Conservation (phyloP, 257 asterid genomes). For the Eucommia ulmoides region DNA sequence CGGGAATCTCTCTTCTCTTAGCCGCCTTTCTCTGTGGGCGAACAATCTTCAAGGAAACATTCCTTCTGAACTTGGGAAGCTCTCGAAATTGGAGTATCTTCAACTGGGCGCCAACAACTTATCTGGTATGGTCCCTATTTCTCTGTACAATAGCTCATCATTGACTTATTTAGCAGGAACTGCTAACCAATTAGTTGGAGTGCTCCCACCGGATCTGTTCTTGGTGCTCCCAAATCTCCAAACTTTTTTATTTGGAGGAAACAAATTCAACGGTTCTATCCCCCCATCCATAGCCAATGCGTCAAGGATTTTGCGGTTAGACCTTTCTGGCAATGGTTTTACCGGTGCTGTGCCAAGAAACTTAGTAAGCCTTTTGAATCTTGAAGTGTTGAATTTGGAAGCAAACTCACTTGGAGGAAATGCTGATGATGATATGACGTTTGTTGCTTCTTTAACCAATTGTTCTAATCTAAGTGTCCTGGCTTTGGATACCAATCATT, state of each 20-base stretch:
- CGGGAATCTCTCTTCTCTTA: constrained; percentile 2
- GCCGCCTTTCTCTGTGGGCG: neutral
- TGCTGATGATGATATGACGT: neutral
- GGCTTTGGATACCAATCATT: neutral
- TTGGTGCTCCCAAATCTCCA: neutral
- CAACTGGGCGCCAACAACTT: neutral
- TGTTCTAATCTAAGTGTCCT: neutral
- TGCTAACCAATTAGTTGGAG: neutral
- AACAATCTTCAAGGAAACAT: neutral
- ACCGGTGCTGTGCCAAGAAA: neutral
- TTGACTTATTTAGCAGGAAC: neutral
- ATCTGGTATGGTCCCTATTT: neutral
- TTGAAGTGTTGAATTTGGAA: neutral
- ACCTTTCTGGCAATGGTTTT: neutral
- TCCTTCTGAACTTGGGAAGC: neutral
- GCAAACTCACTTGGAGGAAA: neutral
- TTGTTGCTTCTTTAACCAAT: neutral
- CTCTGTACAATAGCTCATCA: constrained; percentile 1
- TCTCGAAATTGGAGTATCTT: neutral
- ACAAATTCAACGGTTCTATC: neutral
- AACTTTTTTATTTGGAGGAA: neutral
- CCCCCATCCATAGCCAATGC: neutral
- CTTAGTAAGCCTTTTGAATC: neutral
- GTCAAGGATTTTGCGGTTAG: neutral
- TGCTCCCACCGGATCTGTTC: neutral